These are phyloP conservation scores for Kwoniella bestiolae DNA, from an alignment of 768 basidiomycete genomes.

Conservation along the genomic window DNA sequence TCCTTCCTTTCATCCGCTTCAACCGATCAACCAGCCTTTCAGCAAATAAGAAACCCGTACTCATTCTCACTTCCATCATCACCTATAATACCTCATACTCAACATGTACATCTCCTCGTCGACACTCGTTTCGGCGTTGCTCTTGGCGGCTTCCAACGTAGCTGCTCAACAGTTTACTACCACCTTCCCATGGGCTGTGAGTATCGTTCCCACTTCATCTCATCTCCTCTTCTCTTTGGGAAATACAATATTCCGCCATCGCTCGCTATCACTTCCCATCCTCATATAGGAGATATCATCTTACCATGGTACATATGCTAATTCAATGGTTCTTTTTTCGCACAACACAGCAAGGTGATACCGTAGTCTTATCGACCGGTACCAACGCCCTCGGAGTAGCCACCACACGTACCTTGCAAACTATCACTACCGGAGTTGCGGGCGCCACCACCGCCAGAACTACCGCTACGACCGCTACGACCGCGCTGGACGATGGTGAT, in stretches of 20 bases:
- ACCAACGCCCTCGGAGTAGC: constrained; percentile 38
- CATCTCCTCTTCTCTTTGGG: background rate
- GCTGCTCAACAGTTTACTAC: constrained; percentile 25
- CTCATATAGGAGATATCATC: background rate
- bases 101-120: constrained; percentile 11
- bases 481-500: constrained; percentile 4
- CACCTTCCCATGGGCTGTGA: constrained; percentile 37
- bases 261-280: background rate
- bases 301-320: background rate
- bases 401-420: constrained; percentile 32
- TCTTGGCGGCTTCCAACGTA: constrained; percentile 5
- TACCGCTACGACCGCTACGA: constrained; percentile 16
- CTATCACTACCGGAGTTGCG: constrained; percentile 12
- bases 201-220: constrained; percentile 11
- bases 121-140: constrained; percentile 10
- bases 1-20: constrained; percentile 4
- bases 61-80: background rate
- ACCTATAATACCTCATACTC: background rate
- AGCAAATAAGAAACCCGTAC: background rate
- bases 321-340: background rate
- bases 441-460: constrained; percentile 12
- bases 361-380: constrained; percentile 38
- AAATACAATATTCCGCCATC: too few relatives aligned
- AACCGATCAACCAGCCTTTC: background rate
- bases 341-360: constrained; percentile 40